Base-by-base conservation (phyloP, 2,329 filamentous ascomycete species). In the Fusarium sp. region DNA sequence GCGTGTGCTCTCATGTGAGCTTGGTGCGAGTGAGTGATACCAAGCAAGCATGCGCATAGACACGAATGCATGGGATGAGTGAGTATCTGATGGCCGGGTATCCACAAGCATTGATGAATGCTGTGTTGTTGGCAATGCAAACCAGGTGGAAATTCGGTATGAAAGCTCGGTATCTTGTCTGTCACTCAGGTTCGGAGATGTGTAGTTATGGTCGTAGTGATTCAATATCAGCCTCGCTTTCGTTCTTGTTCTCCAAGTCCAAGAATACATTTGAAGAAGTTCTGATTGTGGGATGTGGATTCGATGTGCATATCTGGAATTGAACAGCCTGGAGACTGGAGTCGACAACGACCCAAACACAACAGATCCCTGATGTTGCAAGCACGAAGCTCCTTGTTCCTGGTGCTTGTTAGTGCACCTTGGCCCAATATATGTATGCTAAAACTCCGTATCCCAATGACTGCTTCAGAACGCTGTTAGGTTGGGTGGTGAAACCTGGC, bases 261-360 rank as follows among this genome's bases (percentile, higher is more conserved):
- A 31, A 35, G 6, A 53, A 37, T 18, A 52, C 37, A 47, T 47
- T 40, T 27, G 56, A 46, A 46, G 21, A 52, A 50, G 46, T 58
- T 49, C 40, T n/a, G 65, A 58, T 29, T 63, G 46, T 49, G 58
- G 55, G 53, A 69, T 62, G 59, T 55, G 66, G 66, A 59, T 59
- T 70, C 54, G 40, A 58, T 60, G 60, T 68, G 58, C 46, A 65
- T 66, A 69, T 69, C 58, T 58, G 53, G 58, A 57, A 66, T 42
- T 41, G 46, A 58, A 37, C 25, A 63, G 36, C 20, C 40, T 29
- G 31, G 20, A 63, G 36, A n/a, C 40, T 29, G 31, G 20, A 63
- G 54, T 49, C 57, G 55, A 55, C 42, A 58, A 61, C 29, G 40
- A 42, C 37, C 54, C 21, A 54, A 64, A 50, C 29, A 33, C 20